Evolutionary conservation across 2,329 filamentous ascomycete species (phyloP).

Genomic region (Microcyclospora pomicola): DNA sequence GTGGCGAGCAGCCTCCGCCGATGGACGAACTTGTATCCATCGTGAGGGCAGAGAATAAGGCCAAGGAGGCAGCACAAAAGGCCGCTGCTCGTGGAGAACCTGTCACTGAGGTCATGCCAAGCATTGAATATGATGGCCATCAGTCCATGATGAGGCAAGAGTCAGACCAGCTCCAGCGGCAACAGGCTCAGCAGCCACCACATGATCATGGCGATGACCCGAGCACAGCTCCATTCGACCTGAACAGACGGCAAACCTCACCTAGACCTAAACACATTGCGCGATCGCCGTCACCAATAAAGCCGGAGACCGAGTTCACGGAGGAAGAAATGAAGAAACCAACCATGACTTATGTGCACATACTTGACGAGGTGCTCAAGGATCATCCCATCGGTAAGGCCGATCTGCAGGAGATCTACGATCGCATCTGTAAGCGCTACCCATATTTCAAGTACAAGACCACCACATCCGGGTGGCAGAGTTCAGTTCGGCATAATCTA

Average conservation of each 20-base stretch:
- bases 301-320: conserved; percentile 51
- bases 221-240: not conserved
- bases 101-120: conserved; percentile 17
- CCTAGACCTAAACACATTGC: conserved; percentile 37
- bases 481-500: conserved; percentile 52
- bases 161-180: not conserved
- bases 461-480: conserved; percentile 50
- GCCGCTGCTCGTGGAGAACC: conserved; percentile 12
- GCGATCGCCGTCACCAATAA: conserved; percentile 48
- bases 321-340: conserved; percentile 62
- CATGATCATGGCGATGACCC: not conserved
- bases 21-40: conserved; percentile 19
- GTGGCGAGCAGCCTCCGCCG: conserved; percentile 16
- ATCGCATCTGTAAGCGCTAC: conserved; percentile 48
- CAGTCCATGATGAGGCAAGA: not conserved
- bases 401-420: conserved; percentile 53
- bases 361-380: conserved; percentile 49
- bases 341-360: conserved; percentile 47
- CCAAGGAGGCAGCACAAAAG: conserved; percentile 19
- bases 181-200: not conserved
- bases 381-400: conserved; percentile 42
- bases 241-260: conserved; percentile 1
- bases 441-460: conserved; percentile 49
- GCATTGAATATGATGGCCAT: conserved; percentile 12
- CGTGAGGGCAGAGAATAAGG: conserved; percentile 24